phyloP scores from a whole-genome alignment of 331 rosid species.

The Acacia pycnantha region DNA sequence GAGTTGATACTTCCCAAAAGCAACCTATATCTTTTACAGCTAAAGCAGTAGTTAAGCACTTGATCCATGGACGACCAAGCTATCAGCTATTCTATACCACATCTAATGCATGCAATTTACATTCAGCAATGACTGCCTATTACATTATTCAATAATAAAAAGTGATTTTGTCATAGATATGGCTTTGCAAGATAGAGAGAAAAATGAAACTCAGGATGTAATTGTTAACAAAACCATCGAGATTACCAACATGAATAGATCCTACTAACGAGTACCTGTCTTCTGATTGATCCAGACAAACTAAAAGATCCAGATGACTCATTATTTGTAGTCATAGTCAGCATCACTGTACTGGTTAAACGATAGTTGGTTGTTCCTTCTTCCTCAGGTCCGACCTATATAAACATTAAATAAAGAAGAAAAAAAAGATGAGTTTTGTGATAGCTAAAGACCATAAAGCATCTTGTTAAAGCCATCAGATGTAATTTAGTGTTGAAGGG shows the following conservation, averaged over 20 bases:
- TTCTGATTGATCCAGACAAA: constrained; percentile 92
- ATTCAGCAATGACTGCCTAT: constrained; percentile 4
- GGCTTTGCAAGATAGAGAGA: constrained; percentile 14
- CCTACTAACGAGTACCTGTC: constrained; percentile 61
- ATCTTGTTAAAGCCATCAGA: neutral
- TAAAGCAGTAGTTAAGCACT: neutral
- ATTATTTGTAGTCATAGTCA: constrained; percentile 79
- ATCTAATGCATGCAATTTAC: constrained; percentile 2
- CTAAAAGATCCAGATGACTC: constrained; percentile 81
- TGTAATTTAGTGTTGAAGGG: neutral
- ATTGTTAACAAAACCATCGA: constrained; percentile 4
- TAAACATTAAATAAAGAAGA: neutral
- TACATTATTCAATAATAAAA: neutral
- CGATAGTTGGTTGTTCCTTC: constrained; percentile 81
- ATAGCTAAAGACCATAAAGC: constrained; percentile 1
- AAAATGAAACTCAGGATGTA: neutral
- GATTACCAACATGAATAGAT: constrained; percentile 18
- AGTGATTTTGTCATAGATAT: constrained; percentile 17
- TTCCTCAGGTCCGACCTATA: constrained; percentile 82
- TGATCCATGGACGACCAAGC: neutral
- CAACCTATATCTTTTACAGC: neutral
- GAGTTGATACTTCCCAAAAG: neutral
- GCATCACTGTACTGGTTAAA: constrained; percentile 93
- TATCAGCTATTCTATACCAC: neutral
- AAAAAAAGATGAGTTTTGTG: neutral